A percentile compares a stretch with the other conserved stretches of the same genome.
These are phyloP conservation scores for Termitomyces sp. DNA, from an alignment of 768 basidiomycete species.

Conservation along the genomic window DNA sequence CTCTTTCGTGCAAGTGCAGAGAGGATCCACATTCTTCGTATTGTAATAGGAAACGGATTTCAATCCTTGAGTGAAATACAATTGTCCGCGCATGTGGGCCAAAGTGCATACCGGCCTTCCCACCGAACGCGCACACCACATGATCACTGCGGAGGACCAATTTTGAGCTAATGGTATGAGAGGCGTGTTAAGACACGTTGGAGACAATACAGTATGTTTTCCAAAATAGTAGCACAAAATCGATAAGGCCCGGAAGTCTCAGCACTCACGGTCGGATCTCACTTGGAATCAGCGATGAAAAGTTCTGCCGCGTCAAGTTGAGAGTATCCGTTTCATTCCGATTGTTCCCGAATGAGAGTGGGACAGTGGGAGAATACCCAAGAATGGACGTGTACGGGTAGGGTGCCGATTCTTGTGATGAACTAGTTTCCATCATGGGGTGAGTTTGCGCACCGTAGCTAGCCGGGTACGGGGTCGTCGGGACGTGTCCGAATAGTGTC, in stretches of 20 bases:
- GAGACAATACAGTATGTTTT: neutral
- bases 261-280: constrained; percentile 7
- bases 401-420: neutral
- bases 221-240: neutral
- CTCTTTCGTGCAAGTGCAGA: neutral
- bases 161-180: neutral
- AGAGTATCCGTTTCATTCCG: neutral
- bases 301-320: neutral
- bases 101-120: neutral
- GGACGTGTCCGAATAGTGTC: neutral
- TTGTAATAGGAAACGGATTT: neutral
- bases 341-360: neutral
- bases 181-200: neutral
- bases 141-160: neutral
- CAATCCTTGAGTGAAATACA: neutral
- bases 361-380: neutral
- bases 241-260: neutral
- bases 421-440: neutral
- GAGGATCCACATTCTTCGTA: neutral
- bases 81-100: neutral
- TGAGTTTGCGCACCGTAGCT: neutral
- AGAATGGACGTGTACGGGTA: neutral
- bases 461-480: neutral
- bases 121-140: neutral
- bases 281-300: neutral